Evolutionary conservation across 2,329 filamentous ascomycete genomes (phyloP).

Genomic region (Zymoseptoria pseudotritici): DNA sequence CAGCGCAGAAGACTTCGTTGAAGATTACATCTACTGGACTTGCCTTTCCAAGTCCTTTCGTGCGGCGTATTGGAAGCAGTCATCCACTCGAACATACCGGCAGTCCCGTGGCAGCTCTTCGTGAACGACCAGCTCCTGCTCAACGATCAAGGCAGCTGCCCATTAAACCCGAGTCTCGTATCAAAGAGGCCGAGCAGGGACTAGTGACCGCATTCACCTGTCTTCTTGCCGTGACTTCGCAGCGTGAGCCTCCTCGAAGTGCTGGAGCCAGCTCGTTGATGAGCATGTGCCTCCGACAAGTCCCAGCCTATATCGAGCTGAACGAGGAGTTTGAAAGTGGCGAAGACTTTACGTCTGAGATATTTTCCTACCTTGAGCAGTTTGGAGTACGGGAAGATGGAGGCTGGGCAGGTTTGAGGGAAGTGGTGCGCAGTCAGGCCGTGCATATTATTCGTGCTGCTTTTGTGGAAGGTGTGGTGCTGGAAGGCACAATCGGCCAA

Average conservation of each 20-base stretch:
- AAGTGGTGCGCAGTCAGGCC: slow-evolving; percentile 36
- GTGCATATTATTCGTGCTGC: slow-evolving; percentile 32
- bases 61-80: slow-evolving; percentile 4
- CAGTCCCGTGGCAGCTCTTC: neutral
- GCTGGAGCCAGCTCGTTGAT: slow-evolving; percentile 33
- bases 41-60: slow-evolving; percentile 13
- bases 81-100: neutral
- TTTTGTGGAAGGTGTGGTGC: slow-evolving; percentile 29
- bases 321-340: slow-evolving; percentile 29
- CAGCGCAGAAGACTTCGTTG: neutral
- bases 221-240: slow-evolving; percentile 2
- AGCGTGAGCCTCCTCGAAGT: slow-evolving; percentile 6
- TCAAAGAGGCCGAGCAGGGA: slow-evolving; percentile 1
- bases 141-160: slow-evolving; percentile 3
- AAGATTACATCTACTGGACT: neutral
- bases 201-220: neutral
- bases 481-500: slow-evolving; percentile 2
- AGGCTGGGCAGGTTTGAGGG: slow-evolving; percentile 35
- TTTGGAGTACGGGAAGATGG: slow-evolving; percentile 29
- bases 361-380: slow-evolving; percentile 35
- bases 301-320: slow-evolving; percentile 36
- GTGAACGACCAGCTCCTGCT: neutral
- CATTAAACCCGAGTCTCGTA: slow-evolving; percentile 4
- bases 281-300: slow-evolving; percentile 32
- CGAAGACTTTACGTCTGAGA: slow-evolving; percentile 28